Evolutionary conservation across 2,329 filamentous ascomycete species (phyloP), one percentile per base, ranked within the genome.

Genomic region (Aspergillus bombycis): DNA sequence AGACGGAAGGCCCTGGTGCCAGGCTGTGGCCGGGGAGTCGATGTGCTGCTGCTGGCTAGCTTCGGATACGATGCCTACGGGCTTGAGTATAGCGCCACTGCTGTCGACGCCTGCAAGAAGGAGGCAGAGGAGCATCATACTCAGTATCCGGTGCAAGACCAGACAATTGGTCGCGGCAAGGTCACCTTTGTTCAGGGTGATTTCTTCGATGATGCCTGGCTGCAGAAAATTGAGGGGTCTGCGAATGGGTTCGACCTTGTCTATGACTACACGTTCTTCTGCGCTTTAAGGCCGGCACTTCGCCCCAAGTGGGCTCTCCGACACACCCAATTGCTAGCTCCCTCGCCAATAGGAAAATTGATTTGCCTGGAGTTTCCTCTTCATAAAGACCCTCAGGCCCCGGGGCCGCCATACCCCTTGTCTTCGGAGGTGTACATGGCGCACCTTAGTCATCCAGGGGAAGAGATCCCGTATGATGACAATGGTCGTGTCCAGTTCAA

Each of bases 21-120:
- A 0, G 93, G 92, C 6, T 96, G 93, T 77, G 93, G 93, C 0
- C 85, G 86, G 54, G 93, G 93, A 6, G 90, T 95, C 72, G 93
- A 96, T 78, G 91, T 93, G 1, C 82, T 92, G 11, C 82, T 96
- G 43, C 84, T 96, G 52, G 86, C 88, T 57, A 86, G 87, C 11
- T 87, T 89, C 72, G 93, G 93, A 1, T 95, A 91, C 74, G 90
- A 96, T 77, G 88, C 88, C 1, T 89, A 87, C 71, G 93, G 92
- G 0, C 78, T 96, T 1, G 93, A 96, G 73, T 84, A 86, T 61
- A 89, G 88, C 52, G 71, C 81, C 10, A 80, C 78, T 21, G 87
- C 81, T 1, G 63, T 83, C 4, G 73, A 79, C 55, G 73, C 69
- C 2, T 80, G 77, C 59, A 71, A 77, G 62, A 69, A 76, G 63